phyloP scores from a whole-genome alignment of 1,139 yeast genomes.

The Hyphopichia burtonii region DNA sequence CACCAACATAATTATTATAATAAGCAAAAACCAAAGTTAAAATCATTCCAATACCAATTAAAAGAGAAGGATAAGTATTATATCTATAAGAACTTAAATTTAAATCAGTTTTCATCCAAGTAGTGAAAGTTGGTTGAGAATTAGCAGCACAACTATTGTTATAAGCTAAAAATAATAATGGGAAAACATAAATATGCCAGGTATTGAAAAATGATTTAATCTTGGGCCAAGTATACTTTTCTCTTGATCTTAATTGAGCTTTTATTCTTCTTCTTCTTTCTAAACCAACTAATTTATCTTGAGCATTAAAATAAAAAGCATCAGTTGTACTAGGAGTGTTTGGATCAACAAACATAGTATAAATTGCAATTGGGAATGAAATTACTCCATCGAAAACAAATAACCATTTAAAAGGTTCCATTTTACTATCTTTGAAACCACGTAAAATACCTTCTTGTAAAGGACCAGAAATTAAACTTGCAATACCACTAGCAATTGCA shows the following conservation, averaged over 20 bases:
- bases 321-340: constrained; percentile 41
- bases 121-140: constrained; percentile 49
- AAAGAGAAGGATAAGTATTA: constrained; percentile 49
- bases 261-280: constrained; percentile 46
- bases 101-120: constrained; percentile 51
- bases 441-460: constrained; percentile 33
- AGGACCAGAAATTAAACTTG: constrained; percentile 36
- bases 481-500: constrained; percentile 28
- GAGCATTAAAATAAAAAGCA: constrained; percentile 33
- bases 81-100: constrained; percentile 38
- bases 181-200: constrained; percentile 52
- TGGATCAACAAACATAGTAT: constrained; percentile 36
- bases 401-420: constrained; percentile 39
- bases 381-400: constrained; percentile 39
- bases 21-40: constrained; percentile 39
- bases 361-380: constrained; percentile 34
- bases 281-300: constrained; percentile 35
- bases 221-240: constrained; percentile 38
- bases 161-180: constrained; percentile 48
- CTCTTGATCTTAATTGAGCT: constrained; percentile 45
- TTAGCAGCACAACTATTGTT: constrained; percentile 46
- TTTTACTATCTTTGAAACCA: constrained; percentile 25
- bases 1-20: constrained; percentile 44
- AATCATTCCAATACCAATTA: constrained; percentile 46
- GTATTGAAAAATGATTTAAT: constrained; percentile 43